Percentiles rank a stretch among this genome's conserved stretches.
Evolutionary conservation across 305 asterid species (phyloP).

Genomic region (Ilex paraguariensis): DNA sequence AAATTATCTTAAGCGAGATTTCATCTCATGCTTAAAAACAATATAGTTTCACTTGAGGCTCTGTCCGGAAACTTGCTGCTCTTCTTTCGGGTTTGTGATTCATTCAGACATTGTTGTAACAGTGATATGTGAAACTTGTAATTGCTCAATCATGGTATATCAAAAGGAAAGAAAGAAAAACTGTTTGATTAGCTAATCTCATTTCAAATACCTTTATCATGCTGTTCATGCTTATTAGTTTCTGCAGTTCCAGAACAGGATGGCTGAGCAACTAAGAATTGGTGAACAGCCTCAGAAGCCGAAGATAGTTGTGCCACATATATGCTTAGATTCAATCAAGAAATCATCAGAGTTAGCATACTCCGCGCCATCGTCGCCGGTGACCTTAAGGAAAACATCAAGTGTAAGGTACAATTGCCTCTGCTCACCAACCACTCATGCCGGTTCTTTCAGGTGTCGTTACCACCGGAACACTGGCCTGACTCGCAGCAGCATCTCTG

Average conservation of each 20-base stretch:
- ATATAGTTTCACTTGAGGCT: too few species aligned
- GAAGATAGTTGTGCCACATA: conserved; percentile 19
- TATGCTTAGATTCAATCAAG: conserved; percentile 20
- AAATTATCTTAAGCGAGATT: too few species aligned
- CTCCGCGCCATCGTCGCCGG: conserved; percentile 49
- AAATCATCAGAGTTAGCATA: conserved; percentile 13
- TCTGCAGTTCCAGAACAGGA: not conserved
- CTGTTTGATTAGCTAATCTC: too few species aligned
- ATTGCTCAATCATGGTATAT: too few species aligned
- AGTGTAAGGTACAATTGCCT: conserved; percentile 37
- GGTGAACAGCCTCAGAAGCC: conserved; percentile 30
- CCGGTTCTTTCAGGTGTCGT: conserved; percentile 63
- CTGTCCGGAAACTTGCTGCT: too few species aligned
- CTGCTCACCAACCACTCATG: conserved; percentile 66
- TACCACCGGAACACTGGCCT: conserved; percentile 34
- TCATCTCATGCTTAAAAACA: too few species aligned
- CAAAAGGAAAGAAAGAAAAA: too few species aligned
- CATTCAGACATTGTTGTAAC: too few species aligned
- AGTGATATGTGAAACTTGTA: too few species aligned
- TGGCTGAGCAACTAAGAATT: conserved; percentile 36
- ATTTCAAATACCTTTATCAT: too few species aligned
- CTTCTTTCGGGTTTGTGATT: too few species aligned
- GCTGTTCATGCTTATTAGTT: too few species aligned
- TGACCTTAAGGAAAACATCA: conserved; percentile 20
- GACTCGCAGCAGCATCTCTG: conserved; percentile 37